phyloP scores from a whole-genome alignment of 257 asterid genomes.

The Nicotiana obtusifolia region DNA sequence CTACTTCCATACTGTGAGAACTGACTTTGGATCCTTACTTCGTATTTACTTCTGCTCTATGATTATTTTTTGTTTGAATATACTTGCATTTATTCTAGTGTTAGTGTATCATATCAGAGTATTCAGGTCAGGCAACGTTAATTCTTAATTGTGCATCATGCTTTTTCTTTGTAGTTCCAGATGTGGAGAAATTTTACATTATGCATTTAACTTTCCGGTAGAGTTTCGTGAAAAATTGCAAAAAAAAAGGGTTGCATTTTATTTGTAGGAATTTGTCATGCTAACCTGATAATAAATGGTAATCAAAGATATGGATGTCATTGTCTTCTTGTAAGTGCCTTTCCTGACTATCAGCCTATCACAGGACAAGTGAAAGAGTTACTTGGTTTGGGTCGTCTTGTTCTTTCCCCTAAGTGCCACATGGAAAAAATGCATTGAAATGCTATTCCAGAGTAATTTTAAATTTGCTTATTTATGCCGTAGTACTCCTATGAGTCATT shows the following conservation, averaged over 20 bases:
- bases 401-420: neutral
- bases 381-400: neutral
- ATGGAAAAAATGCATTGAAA: constrained; percentile 2
- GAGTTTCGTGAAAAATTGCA: neutral
- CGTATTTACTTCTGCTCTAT: neutral
- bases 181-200: neutral
- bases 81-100: neutral
- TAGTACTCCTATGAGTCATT: neutral
- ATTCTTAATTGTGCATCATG: neutral
- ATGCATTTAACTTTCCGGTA: neutral
- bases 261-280: neutral
- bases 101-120: neutral
- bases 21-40: constrained; percentile 15
- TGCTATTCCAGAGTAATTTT: neutral
- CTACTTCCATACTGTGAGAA: constrained; percentile 77
- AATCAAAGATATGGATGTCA: neutral
- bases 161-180: neutral
- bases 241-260: neutral
- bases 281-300: neutral
- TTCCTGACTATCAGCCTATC: neutral
- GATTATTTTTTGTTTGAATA: neutral
- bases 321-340: neutral
- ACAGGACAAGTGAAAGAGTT: neutral
- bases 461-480: neutral
- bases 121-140: neutral